Base-by-base conservation (phyloP, 768 basidiomycete species). In the Termitomyces heimii region DNA sequence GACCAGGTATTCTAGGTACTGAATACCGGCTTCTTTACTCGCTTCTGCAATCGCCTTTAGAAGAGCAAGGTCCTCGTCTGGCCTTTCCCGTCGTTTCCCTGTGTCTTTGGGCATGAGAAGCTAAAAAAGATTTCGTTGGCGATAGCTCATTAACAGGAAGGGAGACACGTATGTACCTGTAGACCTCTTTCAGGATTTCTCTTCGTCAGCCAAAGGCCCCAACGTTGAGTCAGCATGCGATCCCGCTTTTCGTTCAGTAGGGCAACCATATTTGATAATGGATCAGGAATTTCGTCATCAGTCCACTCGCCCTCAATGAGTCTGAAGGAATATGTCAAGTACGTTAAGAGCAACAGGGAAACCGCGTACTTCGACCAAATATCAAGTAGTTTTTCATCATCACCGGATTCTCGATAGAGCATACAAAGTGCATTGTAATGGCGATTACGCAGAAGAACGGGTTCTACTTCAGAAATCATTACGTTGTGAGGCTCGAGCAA, bases 1-100 rank as follows among this genome's bases (percentile, higher is more conserved):
- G 2, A 95, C 84, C 1, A 95, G 73, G 68, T 92, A 84, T 65
- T 96, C 94, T 4, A 97, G 74, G 67, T 85, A 95, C 60, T 82
- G 81, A 35, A 78, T 75, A 2, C 83, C 92, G 20, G 87, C 88
- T 7, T 68, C 71, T n/a, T 79, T 68, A 66, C 80, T 83, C 16
- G 83, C 80, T 13, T 77, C 73, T 26, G 77, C 71, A 18, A 91
- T 78, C 57, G 86, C 80, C 43, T 80, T 72, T 35, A 89, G 68
- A 54, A 87, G 67, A 0, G 70, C 66, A 4, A 80, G 64, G 56
- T 93, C 89, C 49, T 92, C 89, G 51, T 81, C 81, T 3, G 79
- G 73, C 60, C 77, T 80, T 42, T 83, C 78, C 40, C 76, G 75
- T 29, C 83, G 79, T 66, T 85, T 88, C 2, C 77, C 74, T 5